These are phyloP conservation scores for Chloranthus sessilifolius DNA, from an alignment of 164 flowering plant species.

Conservation along the genomic window DNA sequence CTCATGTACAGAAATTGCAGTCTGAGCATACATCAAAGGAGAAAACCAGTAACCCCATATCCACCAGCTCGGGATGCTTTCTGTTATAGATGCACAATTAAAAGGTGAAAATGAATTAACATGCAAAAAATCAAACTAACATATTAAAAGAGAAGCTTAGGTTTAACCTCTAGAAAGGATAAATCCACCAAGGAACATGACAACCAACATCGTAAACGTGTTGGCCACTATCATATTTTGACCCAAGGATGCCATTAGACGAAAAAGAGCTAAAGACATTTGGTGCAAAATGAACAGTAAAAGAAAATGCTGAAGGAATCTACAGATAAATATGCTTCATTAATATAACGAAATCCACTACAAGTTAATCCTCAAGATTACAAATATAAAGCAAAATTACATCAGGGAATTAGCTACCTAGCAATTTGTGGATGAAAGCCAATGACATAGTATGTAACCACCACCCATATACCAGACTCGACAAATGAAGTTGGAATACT, in stretches of 20 bases:
- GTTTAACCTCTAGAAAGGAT: constrained; percentile 74
- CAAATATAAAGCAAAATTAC: not conserved
- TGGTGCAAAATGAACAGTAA: constrained; percentile 83
- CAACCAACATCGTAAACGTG: constrained; percentile 91
- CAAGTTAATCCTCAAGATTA: constrained; percentile 1
- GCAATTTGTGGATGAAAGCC: constrained; percentile 84
- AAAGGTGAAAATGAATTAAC: constrained; percentile 7
- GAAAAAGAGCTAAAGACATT: constrained; percentile 84
- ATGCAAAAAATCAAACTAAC: not conserved
- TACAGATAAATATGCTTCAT: constrained; percentile 36
- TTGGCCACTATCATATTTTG: constrained; percentile 92
- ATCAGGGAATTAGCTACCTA: constrained; percentile 38
- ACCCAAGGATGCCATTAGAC: constrained; percentile 88
- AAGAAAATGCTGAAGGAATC: constrained; percentile 77
- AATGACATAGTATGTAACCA: constrained; percentile 78
- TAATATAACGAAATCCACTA: constrained; percentile 1
- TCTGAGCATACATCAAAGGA: constrained; percentile 93
- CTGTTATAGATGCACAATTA: constrained; percentile 50
- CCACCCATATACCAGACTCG: constrained; percentile 93
- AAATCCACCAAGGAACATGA: constrained; percentile 95
- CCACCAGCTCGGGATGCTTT: constrained; percentile 91
- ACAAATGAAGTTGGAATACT: constrained; percentile 85
- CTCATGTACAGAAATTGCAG: constrained; percentile 92
- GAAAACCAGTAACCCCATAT: constrained; percentile 98
- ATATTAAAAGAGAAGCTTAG: not conserved